Conservation (phyloP, 1,139 yeast genomes). For the Entelexis paramagnoliae region DNA sequence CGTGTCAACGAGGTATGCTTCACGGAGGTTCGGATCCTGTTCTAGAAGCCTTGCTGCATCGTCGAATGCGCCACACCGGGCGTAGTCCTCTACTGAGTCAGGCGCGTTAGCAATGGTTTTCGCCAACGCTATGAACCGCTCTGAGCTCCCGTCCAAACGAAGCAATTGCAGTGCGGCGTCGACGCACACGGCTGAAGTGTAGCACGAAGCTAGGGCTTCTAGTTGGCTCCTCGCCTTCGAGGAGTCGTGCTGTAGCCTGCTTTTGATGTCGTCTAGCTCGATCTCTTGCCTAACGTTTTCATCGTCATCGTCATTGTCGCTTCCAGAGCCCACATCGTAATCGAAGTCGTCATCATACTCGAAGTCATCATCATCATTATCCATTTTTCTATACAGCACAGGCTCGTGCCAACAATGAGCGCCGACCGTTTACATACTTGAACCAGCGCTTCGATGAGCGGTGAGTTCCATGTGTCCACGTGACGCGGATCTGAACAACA, state of each 20-base stretch:
- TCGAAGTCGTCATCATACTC: constrained; percentile 26
- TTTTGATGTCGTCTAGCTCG: constrained; percentile 13
- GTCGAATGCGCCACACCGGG: neutral
- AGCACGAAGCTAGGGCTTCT: neutral
- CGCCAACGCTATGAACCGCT: neutral
- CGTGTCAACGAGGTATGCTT: neutral
- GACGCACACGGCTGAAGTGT: neutral
- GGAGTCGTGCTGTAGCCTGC: neutral
- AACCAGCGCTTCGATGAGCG: neutral
- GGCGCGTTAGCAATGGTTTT: neutral
- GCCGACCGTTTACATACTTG: too few species aligned
- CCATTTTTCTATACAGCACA: constrained; percentile 2
- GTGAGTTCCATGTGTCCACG: neutral
- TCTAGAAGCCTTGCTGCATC: neutral
- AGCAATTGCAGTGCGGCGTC: constrained; percentile 12
- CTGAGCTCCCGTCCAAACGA: neutral
- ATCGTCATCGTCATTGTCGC: constrained; percentile 41
- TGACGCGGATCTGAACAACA: neutral
- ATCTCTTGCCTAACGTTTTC: constrained; percentile 26
- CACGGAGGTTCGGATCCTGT: neutral
- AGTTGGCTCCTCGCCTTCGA: neutral
- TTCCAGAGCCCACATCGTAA: constrained; percentile 24
- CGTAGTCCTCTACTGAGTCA: neutral
- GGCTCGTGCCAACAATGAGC: too few species aligned
- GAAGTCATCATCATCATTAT: constrained; percentile 20